Evolutionary conservation across 306 rosid genomes (phyloP), one percentile per base, ranked within the genome.

Genomic region (Trifolium subterraneum): DNA sequence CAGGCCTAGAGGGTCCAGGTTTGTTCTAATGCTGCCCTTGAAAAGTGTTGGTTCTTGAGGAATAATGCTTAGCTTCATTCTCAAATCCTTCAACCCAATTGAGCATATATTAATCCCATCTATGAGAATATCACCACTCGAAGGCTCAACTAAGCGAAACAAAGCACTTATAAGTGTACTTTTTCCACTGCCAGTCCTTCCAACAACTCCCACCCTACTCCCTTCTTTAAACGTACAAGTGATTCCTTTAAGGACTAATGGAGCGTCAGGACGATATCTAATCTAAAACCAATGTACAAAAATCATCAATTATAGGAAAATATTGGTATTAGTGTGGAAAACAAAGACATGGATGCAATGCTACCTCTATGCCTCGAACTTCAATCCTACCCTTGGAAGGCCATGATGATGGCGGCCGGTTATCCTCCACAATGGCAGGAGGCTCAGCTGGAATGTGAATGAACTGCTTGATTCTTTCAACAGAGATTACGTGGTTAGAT

Each of bases 381-480:
- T 85, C 89, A 76, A 89, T 88, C 84, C 84, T 82, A 10, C 97
- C 96, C 86, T 72, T 88, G 25, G 72, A 55, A 27, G 97, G 96
- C 97, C 97, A 89, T 35, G 92, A 86, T 47, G 81, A 56, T n/a
- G 96, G 87, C 10, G 96, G 96, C 42, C 88, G 80, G 2, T 62
- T 86, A 35, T 80, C 78, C 41, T 85, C 86, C 29, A 90, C 77
- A 62, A 88, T 66, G 22, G 88, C 88, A 0, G 88, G 88, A 78
- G 98, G 92, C 62, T 92, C 94, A 0, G 67, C 44, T 19, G 92
- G 90, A 45, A 90, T 78, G 11, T 79, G 84, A 83, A 92, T 86
- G 79, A 88, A 90, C 64, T 92, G 98, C 52, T 90, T 90, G 76
- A 92, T 92, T 80, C 94, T 74, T 83, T 92, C 98, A 36, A 90